These are phyloP conservation scores for Climacium dendroides DNA, from an alignment of 225 moss, liverwort and hornwort genomes.

Conservation along the genomic window DNA sequence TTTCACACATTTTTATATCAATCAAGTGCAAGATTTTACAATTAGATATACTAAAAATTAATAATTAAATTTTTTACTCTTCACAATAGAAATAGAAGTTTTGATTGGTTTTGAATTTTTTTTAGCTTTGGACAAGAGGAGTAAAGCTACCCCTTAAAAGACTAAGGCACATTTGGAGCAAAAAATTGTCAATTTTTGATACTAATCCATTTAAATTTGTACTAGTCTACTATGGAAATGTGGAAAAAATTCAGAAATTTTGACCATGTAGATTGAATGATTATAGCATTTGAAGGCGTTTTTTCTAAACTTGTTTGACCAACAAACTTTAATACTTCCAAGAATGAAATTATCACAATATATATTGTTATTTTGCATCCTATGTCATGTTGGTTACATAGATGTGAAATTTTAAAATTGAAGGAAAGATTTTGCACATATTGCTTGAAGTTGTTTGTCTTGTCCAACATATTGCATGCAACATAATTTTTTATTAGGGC, in stretches of 20 bases:
- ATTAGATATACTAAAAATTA: neutral
- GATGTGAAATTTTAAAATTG: neutral
- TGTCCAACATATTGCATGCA: fast-evolving
- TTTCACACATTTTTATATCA: neutral
- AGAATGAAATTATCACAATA: neutral
- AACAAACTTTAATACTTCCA: fast-evolving
- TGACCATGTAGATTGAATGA: neutral
- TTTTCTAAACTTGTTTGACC: fast-evolving
- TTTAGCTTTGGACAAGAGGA: neutral
- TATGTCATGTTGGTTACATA: neutral
- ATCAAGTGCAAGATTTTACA: neutral
- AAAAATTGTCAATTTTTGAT: neutral
- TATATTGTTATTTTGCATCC: neutral
- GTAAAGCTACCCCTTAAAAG: too few species aligned
- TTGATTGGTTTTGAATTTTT: neutral
- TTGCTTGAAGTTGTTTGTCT: neutral
- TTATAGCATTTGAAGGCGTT: neutral
- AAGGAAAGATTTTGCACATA: neutral
- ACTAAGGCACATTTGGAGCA: too few species aligned
- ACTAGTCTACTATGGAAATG: neutral
- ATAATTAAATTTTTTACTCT: neutral
- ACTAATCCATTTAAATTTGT: neutral
- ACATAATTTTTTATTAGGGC: neutral
- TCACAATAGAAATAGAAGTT: neutral
- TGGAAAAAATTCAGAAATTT: neutral